Evolutionary conservation across 352 stramenopile species (phyloP), one percentile per base, ranked within the genome.

Genomic region (Pythium guiyangense): DNA sequence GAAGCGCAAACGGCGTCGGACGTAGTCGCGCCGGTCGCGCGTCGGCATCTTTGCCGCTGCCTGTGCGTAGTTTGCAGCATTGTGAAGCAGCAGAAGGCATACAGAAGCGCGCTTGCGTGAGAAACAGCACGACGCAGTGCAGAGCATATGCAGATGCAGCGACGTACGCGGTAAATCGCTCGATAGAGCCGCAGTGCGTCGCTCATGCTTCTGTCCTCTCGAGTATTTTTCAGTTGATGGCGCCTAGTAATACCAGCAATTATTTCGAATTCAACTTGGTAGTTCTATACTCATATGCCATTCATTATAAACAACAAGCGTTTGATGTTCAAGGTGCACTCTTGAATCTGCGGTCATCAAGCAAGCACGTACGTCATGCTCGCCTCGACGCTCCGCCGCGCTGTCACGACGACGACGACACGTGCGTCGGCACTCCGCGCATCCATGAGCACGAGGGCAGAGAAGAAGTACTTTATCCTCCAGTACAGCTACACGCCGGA

Each of bases 401-500:
- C 29, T 12, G 22, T 29, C 9, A 5, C 2, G 9, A 42, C 52
- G 18, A 27, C 43, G 29, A 34, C 18, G 11, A 46, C 37, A 31
- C 20, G 34, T 15, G 34, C 42, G n/a, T 20, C 42, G 14, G 4
- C 20, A n/a, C 9, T 34, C 1, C 54, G 40, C 37, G 47, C 55
- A 59, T 59, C 72, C 57, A 79, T 86, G 66, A 68, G 70, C 44
- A 59, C 67, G 37, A 54, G 65, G n/a, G 29, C 54, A 8, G 49
- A 57, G 53, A 64, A 77, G 57, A 86, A 82, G 63, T 86, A 88
- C 59, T 79, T 73, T 42, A 72, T 92, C 47, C 64, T 92, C 40
- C 77, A 70, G 42, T 90, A 92, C 67, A 71, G 80, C 49, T 90
- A 92, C 68, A 70, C 84, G 54, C 52, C 71, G n/a, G 79, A 89